Conservation (phyloP, 192 early-diverging fungal genomes). For the Oehlia diaphana region DNA sequence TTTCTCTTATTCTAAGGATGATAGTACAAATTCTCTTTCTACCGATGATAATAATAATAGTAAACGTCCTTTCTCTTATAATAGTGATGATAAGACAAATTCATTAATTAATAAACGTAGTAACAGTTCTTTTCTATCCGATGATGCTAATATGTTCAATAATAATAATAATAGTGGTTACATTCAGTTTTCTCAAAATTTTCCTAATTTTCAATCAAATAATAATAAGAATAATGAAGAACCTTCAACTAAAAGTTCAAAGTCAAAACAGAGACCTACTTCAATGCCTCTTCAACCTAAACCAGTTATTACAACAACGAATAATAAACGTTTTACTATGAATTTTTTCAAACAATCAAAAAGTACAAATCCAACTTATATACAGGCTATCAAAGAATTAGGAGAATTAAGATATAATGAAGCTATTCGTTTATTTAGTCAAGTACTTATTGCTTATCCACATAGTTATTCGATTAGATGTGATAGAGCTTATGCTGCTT, state of each 20-base stretch:
- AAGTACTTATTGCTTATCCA: conserved; percentile 11
- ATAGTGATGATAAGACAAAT: no score
- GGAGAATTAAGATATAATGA: not conserved
- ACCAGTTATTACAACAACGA: not conserved
- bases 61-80: no score
- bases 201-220: no score
- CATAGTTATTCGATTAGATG: conserved; percentile 16
- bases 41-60: no score
- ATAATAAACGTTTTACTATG: not conserved
- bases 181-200: no score
- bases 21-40: no score
- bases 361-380: not conserved
- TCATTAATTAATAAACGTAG: no score
- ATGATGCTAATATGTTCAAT: not conserved
- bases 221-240: no score
- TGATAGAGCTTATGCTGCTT: conserved; percentile 24
- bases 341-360: not conserved
- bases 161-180: no score
- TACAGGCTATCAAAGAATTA: not conserved
- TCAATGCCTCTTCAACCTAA: not conserved
- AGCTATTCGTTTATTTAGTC: conserved; percentile 5
- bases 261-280: not conserved
- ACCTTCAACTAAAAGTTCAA: not conserved
- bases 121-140: no score
- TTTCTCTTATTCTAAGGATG: no score